A percentile compares a stretch with the other conserved stretches of the same genome.
These are phyloP conservation scores for Tremella fuciformis DNA, from an alignment of 768 basidiomycete species.

Conservation along the genomic window DNA sequence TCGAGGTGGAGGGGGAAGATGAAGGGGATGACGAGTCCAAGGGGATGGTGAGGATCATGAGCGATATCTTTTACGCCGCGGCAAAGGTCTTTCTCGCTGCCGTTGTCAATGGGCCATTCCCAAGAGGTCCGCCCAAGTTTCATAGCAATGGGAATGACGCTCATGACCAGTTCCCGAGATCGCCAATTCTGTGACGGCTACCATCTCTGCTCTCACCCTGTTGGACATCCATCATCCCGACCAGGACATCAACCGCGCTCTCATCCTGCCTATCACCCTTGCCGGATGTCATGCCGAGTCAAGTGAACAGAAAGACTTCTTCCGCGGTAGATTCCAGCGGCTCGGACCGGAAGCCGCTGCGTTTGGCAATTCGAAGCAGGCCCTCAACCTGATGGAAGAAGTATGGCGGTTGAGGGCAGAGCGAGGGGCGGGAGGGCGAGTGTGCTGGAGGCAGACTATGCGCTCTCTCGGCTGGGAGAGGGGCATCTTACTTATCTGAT, in stretches of 20 bases:
- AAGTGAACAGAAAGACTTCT: constrained; percentile 10
- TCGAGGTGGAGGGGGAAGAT: neutral
- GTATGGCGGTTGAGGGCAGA: constrained; percentile 20
- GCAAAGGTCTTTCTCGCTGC: constrained; percentile 21
- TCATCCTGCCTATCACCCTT: constrained; percentile 26
- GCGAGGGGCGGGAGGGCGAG: neutral
- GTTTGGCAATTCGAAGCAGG: constrained; percentile 25
- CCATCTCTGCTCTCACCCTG: constrained; percentile 10
- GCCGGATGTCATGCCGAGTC: constrained; percentile 28
- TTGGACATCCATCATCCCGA: constrained; percentile 18
- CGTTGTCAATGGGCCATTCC: constrained; percentile 23
- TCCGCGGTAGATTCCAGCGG: constrained; percentile 12
- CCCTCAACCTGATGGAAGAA: constrained; percentile 27
- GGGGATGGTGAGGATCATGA: constrained; percentile 8
- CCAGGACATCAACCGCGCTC: constrained; percentile 14
- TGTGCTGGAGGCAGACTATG: constrained; percentile 23
- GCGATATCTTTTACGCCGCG: constrained; percentile 20
- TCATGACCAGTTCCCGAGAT: constrained; percentile 22
- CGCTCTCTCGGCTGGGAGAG: constrained; percentile 18
- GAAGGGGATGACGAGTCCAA: neutral
- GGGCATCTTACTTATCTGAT: constrained; percentile 21
- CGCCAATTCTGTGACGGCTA: constrained; percentile 17
- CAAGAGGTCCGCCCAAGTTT: constrained; percentile 9
- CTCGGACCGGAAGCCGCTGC: constrained; percentile 21
- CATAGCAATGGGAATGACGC: neutral